Evolutionary conservation across 345 rosid genomes (phyloP), one percentile per base, ranked within the genome.

Genomic region (Pistacia integerrima): DNA sequence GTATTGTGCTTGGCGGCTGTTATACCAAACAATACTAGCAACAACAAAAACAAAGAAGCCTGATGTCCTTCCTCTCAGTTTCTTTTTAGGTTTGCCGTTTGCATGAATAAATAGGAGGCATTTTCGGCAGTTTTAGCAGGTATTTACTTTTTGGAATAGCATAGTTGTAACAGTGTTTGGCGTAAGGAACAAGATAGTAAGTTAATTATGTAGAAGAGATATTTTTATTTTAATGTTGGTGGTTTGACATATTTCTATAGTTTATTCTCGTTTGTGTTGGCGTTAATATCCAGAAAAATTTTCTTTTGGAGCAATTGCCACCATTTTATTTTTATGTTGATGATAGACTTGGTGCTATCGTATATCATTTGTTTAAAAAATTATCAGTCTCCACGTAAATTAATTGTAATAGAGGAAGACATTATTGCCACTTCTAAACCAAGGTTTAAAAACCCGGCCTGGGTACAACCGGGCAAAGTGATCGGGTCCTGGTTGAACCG

Each of bases 61-160:
- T 64, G 80, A n/a, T 71, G 66, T 64, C 9, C 76, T 35, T 38
- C 11, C 77, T 28, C 70, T 3, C 28, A 11, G 1, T 14, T 51
- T 54, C 18, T 13, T 18, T 30, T 49, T 49, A 9, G 20, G 44
- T 44, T 33, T 16, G 5, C 9, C 18, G 7, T 33, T 52, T 28
- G 41, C 52, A 51, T 52, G 59, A 79, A 74, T 74, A 79, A 74
- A 63, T 10, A 3, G 75, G 61, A 25, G 77, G 78, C 52, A 52
- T 61, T 79, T 74, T 69, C 63, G 70, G 71, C 59, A 10, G 22
- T 61, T 41, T 72, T 17, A 61, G 58, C 46, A 7, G 17, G 28
- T 13, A 30, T 54, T 2, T 52, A 52, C 41, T 18, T 48, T 18
- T 65, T 4, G 44, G 77, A 8, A 8, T 13, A 35, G 64, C 38